phyloP scores from a whole-genome alignment of 768 basidiomycete genomes.

The Mycena galericulata region DNA sequence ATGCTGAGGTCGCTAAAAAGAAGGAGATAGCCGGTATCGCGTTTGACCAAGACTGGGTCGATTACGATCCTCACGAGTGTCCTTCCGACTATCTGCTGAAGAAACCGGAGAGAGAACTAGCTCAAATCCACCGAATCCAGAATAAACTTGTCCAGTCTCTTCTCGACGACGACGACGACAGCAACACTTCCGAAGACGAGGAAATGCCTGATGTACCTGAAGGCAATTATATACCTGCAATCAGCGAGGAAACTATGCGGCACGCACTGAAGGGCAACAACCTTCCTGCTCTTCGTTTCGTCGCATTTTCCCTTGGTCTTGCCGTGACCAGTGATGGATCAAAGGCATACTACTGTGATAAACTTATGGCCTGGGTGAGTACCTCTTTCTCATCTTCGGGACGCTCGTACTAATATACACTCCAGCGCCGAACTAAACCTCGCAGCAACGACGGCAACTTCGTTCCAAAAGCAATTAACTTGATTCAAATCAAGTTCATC shows the following conservation, averaged over 20 bases:
- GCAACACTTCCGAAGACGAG: background rate
- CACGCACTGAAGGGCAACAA: no score
- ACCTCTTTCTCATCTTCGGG: background rate
- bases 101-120: background rate
- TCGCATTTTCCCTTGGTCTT: no score
- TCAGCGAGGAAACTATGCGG: slow-evolving; percentile 4
- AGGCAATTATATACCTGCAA: slow-evolving; percentile 9
- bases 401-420: background rate
- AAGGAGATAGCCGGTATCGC: slow-evolving; percentile 2
- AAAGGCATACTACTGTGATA: background rate
- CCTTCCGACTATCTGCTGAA: slow-evolving; percentile 11
- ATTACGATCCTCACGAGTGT: slow-evolving; percentile 14
- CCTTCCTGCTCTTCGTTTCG: no score
- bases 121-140: slow-evolving; percentile 7
- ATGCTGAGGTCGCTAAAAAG: slow-evolving; percentile 6
- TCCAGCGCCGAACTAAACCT: slow-evolving; percentile 24
- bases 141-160: slow-evolving; percentile 15
- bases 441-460: background rate
- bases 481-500: slow-evolving; percentile 31
- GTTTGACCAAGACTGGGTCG: slow-evolving; percentile 17
- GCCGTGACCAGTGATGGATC: no score
- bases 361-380: slow-evolving; percentile 14
- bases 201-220: slow-evolving; percentile 16
- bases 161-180: background rate
- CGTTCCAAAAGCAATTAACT: slow-evolving; percentile 22